Evolutionary conservation across 768 basidiomycete genomes (phyloP).

Genomic region (Suillus ampliporus): DNA sequence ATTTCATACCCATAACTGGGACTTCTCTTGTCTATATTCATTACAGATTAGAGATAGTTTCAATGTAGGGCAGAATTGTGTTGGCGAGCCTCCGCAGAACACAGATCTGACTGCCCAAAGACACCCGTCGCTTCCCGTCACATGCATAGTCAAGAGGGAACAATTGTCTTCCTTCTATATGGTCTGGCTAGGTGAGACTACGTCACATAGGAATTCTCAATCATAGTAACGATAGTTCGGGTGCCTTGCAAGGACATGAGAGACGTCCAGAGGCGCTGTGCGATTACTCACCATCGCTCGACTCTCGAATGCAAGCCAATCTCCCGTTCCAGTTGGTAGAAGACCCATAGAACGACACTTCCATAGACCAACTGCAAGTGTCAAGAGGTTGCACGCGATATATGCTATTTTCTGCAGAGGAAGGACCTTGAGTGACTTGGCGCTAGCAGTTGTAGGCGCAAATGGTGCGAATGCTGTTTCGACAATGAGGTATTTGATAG

Average conservation of each 20-base stretch:
- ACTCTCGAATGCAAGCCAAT: constrained; percentile 94
- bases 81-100: background rate
- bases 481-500: background rate
- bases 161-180: no score
- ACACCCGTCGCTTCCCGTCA: no score
- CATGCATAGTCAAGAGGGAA: no score
- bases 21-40: constrained; percentile 15
- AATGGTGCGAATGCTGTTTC: constrained; percentile 74
- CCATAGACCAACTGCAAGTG: constrained; percentile 86
- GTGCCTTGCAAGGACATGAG: constrained; percentile 37
- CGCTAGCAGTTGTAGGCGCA: constrained; percentile 51
- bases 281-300: constrained; percentile 57
- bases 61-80: constrained; percentile 3
- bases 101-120: background rate
- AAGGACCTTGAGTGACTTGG: constrained; percentile 56
- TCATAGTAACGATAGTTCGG: constrained; percentile 49
- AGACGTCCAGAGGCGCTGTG: background rate
- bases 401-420: constrained; percentile 73
- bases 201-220: background rate
- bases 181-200: no score
- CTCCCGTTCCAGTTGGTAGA: constrained; percentile 87
- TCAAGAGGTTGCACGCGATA: constrained; percentile 74
- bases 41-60: constrained; percentile 6
- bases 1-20: constrained; percentile 42
- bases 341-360: constrained; percentile 94